Conservation (phyloP, 2,329 filamentous ascomycete genomes). For the Alternaria alternata region DNA sequence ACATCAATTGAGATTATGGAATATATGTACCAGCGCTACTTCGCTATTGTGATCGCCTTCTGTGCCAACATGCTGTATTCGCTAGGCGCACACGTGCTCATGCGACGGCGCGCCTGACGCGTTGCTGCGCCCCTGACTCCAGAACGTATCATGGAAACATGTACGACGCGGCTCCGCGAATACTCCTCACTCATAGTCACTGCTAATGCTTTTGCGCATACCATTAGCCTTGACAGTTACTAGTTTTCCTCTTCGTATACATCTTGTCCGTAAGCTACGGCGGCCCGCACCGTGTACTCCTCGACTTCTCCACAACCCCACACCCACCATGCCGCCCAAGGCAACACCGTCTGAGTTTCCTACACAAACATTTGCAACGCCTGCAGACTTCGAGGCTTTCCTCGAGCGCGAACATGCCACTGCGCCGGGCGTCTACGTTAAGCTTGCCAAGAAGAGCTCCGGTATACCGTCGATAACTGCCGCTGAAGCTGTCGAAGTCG, state of each 20-base stretch:
- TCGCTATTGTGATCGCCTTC: neutral
- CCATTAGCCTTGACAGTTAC: neutral
- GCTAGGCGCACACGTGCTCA: neutral
- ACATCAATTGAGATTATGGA: neutral
- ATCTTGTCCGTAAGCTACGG: neutral
- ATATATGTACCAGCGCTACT: neutral
- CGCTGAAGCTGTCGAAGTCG: slow-evolving; percentile 62
- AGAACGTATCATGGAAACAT: neutral
- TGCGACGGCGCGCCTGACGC: neutral
- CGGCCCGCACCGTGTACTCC: neutral
- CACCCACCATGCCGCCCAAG: slow-evolving; percentile 11
- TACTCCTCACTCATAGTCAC: neutral
- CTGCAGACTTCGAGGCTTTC: slow-evolving; percentile 20
- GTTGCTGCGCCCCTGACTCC: neutral
- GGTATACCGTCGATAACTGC: slow-evolving; percentile 56
- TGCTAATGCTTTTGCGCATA: neutral
- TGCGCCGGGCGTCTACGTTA: slow-evolving; percentile 56
- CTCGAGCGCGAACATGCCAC: slow-evolving; percentile 51
- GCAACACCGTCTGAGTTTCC: slow-evolving; percentile 14
- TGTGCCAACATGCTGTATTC: neutral
- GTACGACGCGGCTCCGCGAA: neutral
- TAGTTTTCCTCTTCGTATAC: neutral
- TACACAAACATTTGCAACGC: slow-evolving; percentile 14
- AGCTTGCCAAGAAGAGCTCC: slow-evolving; percentile 60
- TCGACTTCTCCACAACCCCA: neutral